phyloP scores from a whole-genome alignment of 2,329 filamentous ascomycete species.

The Trichoderma asperellum region DNA sequence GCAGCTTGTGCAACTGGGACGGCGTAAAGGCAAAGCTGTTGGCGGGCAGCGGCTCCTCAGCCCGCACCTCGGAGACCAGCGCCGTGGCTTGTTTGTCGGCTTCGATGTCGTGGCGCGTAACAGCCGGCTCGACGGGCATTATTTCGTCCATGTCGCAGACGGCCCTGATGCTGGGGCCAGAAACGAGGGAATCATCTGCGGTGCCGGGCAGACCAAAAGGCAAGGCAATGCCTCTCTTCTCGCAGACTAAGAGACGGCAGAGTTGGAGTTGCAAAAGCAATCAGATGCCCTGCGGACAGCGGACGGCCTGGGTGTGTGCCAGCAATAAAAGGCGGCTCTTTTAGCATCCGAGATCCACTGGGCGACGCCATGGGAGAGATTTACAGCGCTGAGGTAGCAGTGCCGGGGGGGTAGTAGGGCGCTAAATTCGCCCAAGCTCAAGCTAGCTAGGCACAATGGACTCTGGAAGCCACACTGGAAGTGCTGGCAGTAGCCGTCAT shows the following conservation, averaged over 20 bases:
- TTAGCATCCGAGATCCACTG: constrained; percentile 12
- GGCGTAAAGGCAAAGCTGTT: constrained; percentile 60
- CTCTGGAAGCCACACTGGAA: background rate
- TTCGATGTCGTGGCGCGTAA: constrained; percentile 23
- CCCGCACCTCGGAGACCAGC: constrained; percentile 35
- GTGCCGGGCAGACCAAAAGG: background rate
- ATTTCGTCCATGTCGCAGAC: constrained; percentile 40
- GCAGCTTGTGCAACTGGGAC: constrained; percentile 56
- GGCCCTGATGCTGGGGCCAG: constrained; percentile 24
- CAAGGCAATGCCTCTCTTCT: constrained; percentile 1
- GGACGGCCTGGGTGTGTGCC: background rate
- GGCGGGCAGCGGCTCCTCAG: constrained; percentile 36
- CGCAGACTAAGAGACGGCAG: background rate
- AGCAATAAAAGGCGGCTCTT: constrained; percentile 8
- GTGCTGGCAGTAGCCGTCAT: background rate
- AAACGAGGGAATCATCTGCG: constrained; percentile 30
- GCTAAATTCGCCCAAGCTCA: constrained; percentile 17
- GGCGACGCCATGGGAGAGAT: constrained; percentile 9
- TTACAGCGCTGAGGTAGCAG: constrained; percentile 19
- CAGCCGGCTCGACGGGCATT: constrained; percentile 31
- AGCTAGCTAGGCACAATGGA: background rate
- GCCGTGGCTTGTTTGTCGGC: constrained; percentile 13
- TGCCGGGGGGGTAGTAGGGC: constrained; percentile 9
- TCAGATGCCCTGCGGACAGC: constrained; percentile 6
- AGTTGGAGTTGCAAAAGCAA: background rate